These are phyloP conservation scores for Botrytis byssoidea DNA, from an alignment of 2,329 filamentous ascomycete species.

Conservation along the genomic window DNA sequence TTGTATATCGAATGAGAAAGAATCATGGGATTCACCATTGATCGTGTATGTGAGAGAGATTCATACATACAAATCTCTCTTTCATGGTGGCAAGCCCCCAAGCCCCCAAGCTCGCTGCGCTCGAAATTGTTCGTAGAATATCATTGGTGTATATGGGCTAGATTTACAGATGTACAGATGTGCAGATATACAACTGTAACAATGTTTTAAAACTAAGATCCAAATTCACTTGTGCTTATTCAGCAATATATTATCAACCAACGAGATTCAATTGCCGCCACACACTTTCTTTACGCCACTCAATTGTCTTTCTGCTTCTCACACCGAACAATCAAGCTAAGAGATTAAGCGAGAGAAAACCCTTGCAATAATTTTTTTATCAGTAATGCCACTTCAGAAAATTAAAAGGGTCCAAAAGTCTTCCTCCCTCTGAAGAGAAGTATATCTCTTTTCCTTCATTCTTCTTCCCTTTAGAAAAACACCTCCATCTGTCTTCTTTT, in stretches of 20 bases:
- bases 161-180: neutral
- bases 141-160: neutral
- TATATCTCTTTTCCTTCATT: neutral
- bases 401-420: neutral
- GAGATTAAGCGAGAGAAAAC: neutral
- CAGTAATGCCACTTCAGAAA: slow-evolving; percentile 8
- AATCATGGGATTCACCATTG: neutral
- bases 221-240: neutral
- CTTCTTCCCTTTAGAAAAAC: neutral
- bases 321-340: neutral
- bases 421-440: neutral
- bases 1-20: neutral
- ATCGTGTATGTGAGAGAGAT: neutral
- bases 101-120: slow-evolving; percentile 8
- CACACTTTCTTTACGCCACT: neutral
- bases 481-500: neutral
- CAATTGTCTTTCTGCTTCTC: neutral
- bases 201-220: neutral
- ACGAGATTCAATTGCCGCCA: neutral
- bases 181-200: neutral
- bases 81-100: neutral
- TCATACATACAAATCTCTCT: neutral
- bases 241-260: neutral
- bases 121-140: neutral
- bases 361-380: neutral